These are phyloP conservation scores for Monascus purpureus DNA, from an alignment of 495 filamentous ascomycete species.

Conservation along the genomic window DNA sequence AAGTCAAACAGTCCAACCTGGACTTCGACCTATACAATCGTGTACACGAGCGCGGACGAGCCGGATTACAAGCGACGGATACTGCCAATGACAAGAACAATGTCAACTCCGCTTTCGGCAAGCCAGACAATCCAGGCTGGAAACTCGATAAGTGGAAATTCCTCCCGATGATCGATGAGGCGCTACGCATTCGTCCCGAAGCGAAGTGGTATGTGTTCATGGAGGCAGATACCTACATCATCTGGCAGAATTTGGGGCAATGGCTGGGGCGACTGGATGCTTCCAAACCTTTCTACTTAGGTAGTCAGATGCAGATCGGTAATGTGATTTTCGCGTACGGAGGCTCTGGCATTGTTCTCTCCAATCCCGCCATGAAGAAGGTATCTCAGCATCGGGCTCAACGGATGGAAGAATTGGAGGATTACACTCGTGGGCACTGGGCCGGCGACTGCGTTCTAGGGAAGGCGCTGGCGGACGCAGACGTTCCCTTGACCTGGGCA, in stretches of 20 bases:
- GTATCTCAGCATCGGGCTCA: conserved; percentile 9
- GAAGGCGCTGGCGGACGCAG: conserved; percentile 23
- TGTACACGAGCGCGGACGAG: conserved; percentile 21
- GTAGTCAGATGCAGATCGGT: conserved; percentile 34
- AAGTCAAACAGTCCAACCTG: conserved; percentile 17
- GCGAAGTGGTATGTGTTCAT: conserved; percentile 55
- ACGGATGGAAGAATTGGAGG: conserved; percentile 15
- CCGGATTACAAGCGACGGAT: conserved; percentile 17
- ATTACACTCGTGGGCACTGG: conserved; percentile 17
- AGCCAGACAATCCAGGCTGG: conserved; percentile 38
- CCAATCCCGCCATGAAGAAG: conserved; percentile 16
- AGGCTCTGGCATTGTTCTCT: conserved; percentile 48
- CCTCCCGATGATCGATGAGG: conserved; percentile 46
- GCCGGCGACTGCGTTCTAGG: conserved; percentile 33
- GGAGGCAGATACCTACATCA: conserved; percentile 52
- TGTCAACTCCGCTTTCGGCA: conserved; percentile 25
- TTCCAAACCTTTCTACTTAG: conserved; percentile 36
- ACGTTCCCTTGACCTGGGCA: conserved; percentile 19
- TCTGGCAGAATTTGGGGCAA: conserved; percentile 48
- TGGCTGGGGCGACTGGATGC: conserved; percentile 39
- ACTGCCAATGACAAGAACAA: conserved; percentile 15
- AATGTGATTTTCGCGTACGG: conserved; percentile 46
- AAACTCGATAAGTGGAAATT: conserved; percentile 61
- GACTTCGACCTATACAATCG: conserved; percentile 30
- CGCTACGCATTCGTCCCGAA: conserved; percentile 33